Evolutionary conservation across 1,284 basidiomycete species (phyloP), one percentile per base, ranked within the genome.

Genomic region (Ustilago esculenta): DNA sequence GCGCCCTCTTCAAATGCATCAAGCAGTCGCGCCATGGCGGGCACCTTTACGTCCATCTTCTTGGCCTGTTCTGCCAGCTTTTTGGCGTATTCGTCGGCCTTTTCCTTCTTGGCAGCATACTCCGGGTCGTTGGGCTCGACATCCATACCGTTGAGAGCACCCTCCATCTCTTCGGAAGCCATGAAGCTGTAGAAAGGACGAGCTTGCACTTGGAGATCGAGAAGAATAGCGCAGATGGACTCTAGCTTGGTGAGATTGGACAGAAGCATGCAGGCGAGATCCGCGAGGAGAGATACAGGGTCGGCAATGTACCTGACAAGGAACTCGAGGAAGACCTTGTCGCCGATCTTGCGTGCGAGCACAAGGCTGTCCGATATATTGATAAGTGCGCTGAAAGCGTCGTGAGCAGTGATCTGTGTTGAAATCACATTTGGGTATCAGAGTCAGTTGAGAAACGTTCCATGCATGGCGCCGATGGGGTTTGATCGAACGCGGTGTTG

Each of bases 261-360:
- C 6, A 98, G 86, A 1, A 98, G 86, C 96, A 99, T 98, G 27
- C 92, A 89, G 1, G 94, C 93, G 10, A 98, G 87, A 84, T 98
- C 95, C 27, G 94, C 92, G 17, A 97, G 88, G 49, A 92, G 88
- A 4, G 94, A 90, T 64, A 90, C 88, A 6, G 91, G 90, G 83
- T 95, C 90, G 65, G 94, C 86, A 54, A 95, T 94, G 83, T 97
- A 97, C 1, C 92, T 90, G 1, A 92, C 89, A 27, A 98, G 84
- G 79, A 96, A 98, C 25, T 84, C 84, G 35, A 97, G 84, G 81
- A 95, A 98, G 0, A 87, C 83, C 0, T 86, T 83, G 61, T 96
- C 91, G 4, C 89, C 79, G 20, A 81, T 89, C 9, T 97, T 85
- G 33, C 89, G 84, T 3, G 87, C 83, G 7, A 94, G 86, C 12